These are phyloP conservation scores for Linnemannia elongata DNA, from an alignment of 192 early-diverging fungal genomes.

Conservation along the genomic window DNA sequence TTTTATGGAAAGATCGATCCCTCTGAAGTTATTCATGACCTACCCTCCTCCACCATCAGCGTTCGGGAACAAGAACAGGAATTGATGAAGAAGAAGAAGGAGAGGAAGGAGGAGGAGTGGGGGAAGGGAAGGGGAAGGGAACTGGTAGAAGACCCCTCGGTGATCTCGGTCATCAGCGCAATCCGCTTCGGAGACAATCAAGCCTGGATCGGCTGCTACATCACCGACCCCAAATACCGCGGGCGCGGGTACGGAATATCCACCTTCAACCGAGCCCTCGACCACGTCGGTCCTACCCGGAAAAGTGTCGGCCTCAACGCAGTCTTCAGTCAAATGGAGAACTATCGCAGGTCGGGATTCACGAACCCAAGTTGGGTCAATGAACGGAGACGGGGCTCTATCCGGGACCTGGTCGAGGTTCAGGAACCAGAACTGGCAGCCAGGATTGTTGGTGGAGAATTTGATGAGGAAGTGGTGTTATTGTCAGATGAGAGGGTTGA, in stretches of 20 bases:
- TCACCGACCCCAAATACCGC: constrained; percentile 22
- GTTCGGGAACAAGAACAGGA: not conserved
- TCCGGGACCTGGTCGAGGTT: not conserved
- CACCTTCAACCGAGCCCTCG: not conserved
- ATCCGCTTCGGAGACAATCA: constrained; percentile 18
- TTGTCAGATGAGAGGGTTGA: constrained; percentile 25
- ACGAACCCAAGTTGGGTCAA: not conserved
- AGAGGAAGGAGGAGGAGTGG: not conserved
- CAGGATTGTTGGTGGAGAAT: not conserved
- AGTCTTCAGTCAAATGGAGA: not conserved
- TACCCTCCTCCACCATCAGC: too few species aligned
- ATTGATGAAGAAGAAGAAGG: not conserved
- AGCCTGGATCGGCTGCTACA: constrained; percentile 37
- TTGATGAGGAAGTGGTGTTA: constrained; percentile 5
- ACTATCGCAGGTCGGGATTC: constrained; percentile 10
- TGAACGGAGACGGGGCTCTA: not conserved
- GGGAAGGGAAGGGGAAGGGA: not conserved
- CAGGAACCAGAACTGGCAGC: not conserved
- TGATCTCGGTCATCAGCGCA: constrained; percentile 8
- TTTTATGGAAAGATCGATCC: constrained; percentile 9
- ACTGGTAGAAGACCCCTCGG: not conserved
- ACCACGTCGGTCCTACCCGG: not conserved
- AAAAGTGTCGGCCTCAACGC: constrained; percentile 4
- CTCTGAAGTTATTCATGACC: not conserved
- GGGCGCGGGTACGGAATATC: constrained; percentile 28